Base-by-base conservation (phyloP, 2,329 filamentous ascomycete species). In the Fusarium fracticaudum region DNA sequence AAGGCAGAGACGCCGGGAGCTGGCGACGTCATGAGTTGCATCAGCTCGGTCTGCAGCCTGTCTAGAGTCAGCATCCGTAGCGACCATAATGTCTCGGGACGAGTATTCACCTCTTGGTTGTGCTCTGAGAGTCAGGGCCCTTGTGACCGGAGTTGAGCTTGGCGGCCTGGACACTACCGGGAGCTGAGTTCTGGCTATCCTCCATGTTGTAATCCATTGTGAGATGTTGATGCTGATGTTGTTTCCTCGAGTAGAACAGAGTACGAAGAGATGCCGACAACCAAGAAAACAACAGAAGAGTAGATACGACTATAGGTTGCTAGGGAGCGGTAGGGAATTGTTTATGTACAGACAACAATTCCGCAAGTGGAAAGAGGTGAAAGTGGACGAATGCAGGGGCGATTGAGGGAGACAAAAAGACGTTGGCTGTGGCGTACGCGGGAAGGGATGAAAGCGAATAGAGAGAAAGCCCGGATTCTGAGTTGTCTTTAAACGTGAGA, bases 21-120 rank as follows among this genome's bases (percentile, higher is more conserved):
- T 4, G 95, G 92, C 47, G 95, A 95, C 78, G 95, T 95, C 96
- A 99, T 98, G 78, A 99, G 91, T 83, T 96, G 93, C 96, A 99
- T 98, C 77, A 99, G 89, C 85, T 99, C 96, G 55, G 95, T 97
- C 85, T 99, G 96, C 65, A 99, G 89, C 79, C 96, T 98, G 80
- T 31, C 15, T 22, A 13, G 31, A 48, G 58, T 74, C 50, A 78
- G 73, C 50, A 60, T 37, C 45, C 45, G 31, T 15, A 37, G 29
- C 45, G 14, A 43, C 41, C 26, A n/a, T 38, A 51, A 63, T 60
- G 60, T 51, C 43, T 62, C 48, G 13, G 53, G 58, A 45, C 35
- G 29, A 38, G 40, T 37, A 69, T 84, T 60, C 84, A 95, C 93
- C 93, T 90, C 85, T 95, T 95, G 69, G 91, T 92, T 62, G 94